Percentiles rank a stretch among this genome's conserved stretches.
Evolutionary conservation across 2,329 filamentous ascomycete genomes (phyloP).

Genomic region (Pseudogymnoascus pannorum): DNA sequence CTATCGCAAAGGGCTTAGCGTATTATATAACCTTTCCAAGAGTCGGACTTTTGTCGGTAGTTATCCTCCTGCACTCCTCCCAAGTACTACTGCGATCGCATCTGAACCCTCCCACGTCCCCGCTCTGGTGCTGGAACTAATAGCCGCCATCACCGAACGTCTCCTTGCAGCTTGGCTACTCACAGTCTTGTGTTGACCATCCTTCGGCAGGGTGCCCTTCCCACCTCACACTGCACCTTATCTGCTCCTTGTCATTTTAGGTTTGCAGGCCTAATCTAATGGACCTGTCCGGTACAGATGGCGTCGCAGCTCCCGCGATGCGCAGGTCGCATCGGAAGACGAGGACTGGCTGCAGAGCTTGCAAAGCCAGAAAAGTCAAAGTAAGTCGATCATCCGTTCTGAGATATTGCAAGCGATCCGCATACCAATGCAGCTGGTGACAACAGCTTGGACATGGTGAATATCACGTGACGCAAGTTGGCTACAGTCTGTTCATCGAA

Average conservation of each 20-base stretch:
- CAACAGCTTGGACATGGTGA: background rate
- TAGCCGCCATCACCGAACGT: background rate
- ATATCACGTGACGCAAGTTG: background rate
- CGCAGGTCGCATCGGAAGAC: conserved; percentile 29
- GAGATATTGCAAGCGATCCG: background rate
- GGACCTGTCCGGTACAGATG: background rate
- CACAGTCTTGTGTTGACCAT: background rate
- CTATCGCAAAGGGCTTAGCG: conserved; percentile 6
- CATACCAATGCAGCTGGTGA: background rate
- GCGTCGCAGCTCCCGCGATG: background rate
- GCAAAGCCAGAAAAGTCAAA: conserved; percentile 37
- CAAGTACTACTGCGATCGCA: background rate
- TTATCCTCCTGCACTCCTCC: background rate
- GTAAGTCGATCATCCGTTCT: conserved; percentile 18
- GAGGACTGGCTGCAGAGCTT: conserved; percentile 33
- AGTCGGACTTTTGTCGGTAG: background rate
- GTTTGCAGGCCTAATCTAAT: background rate
- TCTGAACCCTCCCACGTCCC: background rate
- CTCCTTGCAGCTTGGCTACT: background rate
- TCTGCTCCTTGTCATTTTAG: background rate
- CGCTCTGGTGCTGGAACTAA: background rate
- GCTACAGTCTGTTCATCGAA: background rate
- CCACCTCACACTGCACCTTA: background rate
- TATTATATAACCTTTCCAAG: background rate
- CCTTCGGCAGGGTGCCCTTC: background rate